Percentiles rank a stretch among this genome's conserved stretches.
Conservation (phyloP, 495 filamentous ascomycete genomes). For the Penicillium cataractarum region DNA sequence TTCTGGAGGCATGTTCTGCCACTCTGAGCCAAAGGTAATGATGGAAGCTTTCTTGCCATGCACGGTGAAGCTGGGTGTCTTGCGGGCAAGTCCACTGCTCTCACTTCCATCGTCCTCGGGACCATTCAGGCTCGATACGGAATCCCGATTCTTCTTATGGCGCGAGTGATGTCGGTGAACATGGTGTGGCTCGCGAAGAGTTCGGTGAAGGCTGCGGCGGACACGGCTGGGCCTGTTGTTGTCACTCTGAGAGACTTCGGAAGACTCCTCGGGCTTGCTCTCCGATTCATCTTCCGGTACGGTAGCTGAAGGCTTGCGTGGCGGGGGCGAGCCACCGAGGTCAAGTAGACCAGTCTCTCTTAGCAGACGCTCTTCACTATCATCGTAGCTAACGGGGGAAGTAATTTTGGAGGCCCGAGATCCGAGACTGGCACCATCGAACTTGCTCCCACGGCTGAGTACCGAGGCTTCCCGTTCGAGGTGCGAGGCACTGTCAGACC, state of each 20-base stretch:
- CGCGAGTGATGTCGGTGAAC: constrained; percentile 65
- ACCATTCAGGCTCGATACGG: constrained; percentile 58
- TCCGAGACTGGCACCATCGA: constrained; percentile 43
- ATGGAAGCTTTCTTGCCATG: constrained; percentile 98
- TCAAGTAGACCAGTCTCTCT: constrained; percentile 51
- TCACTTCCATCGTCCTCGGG: constrained; percentile 62
- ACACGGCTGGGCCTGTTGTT: constrained; percentile 58
- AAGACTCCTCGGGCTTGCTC: constrained; percentile 38
- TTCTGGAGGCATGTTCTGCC: constrained; percentile 79
- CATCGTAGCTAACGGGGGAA: constrained; percentile 43
- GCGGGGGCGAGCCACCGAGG: constrained; percentile 42
- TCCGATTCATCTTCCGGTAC: constrained; percentile 43
- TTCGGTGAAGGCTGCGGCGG: constrained; percentile 89
- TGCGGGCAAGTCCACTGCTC: constrained; percentile 72
- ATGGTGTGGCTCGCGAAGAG: constrained; percentile 80
- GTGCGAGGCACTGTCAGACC: constrained; percentile 31
- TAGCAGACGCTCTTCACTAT: constrained; percentile 54
- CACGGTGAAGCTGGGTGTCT: constrained; percentile 86
- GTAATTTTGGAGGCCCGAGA: constrained; percentile 45
- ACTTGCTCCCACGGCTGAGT: constrained; percentile 42
- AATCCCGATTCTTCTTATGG: constrained; percentile 76
- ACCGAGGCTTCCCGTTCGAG: constrained; percentile 45
- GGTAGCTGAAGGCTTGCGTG: constrained; percentile 38
- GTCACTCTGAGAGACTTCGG: constrained; percentile 38
- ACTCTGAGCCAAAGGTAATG: constrained; percentile 89